Evolutionary conservation across 164 flowering plant genomes (phyloP).

Genomic region (Vitis rotundifolia): DNA sequence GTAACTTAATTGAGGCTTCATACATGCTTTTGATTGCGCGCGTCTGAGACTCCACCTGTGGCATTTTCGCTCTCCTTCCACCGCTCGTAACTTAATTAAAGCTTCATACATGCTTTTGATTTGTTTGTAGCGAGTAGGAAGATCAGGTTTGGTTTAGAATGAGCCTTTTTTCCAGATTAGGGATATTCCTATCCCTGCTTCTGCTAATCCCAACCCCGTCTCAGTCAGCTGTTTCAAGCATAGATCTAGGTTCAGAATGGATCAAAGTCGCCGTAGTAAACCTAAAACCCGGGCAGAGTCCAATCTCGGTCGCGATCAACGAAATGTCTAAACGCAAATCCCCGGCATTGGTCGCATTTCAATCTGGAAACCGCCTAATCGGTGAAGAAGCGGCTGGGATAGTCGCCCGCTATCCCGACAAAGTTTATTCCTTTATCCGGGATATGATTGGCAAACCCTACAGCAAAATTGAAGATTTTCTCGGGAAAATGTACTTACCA

Average conservation of each 20-base stretch:
- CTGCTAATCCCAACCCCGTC: no score
- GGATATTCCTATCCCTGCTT: no score
- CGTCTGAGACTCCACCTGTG: no score
- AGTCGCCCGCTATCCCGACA: constrained; percentile 76
- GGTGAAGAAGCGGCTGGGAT: constrained; percentile 89
- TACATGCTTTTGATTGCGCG: no score
- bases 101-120: no score
- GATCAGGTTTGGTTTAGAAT: no score
- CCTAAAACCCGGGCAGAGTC: constrained; percentile 83
- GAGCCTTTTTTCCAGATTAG: no score
- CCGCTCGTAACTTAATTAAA: no score
- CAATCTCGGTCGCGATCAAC: constrained; percentile 88
- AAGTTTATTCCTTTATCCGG: constrained; percentile 67
- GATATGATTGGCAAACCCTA: constrained; percentile 71
- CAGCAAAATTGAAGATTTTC: constrained; percentile 25
- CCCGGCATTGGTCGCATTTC: constrained; percentile 79
- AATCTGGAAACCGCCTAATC: constrained; percentile 57
- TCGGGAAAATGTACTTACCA: constrained; percentile 63
- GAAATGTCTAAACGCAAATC: constrained; percentile 99
- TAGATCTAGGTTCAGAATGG: constrained; percentile 98
- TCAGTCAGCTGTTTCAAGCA: constrained; percentile 47
- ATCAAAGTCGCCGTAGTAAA: constrained; percentile 93
- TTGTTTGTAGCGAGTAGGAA: no score
- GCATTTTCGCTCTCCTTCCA: no score
- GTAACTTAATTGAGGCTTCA: no score